Evolutionary conservation across 768 basidiomycete species (phyloP).

Genomic region (Lactarius psammicola): DNA sequence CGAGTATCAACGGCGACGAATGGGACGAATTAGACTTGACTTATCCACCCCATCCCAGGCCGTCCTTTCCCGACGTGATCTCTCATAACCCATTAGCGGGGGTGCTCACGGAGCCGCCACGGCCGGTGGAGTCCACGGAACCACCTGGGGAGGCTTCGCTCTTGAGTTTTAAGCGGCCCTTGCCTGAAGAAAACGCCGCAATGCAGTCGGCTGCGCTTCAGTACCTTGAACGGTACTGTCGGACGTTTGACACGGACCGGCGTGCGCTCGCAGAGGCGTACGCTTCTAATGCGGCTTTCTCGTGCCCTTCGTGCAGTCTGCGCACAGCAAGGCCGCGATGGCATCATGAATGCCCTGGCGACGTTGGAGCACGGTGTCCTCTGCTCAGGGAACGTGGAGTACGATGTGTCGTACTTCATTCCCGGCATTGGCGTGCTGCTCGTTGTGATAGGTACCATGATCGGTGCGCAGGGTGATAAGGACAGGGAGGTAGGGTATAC

Average conservation of each 20-base stretch:
- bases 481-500: slow-evolving; percentile 4
- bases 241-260: slow-evolving; percentile 21
- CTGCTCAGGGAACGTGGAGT: slow-evolving; percentile 13
- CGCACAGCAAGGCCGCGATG: slow-evolving; percentile 15
- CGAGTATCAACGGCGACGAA: slow-evolving; percentile 11
- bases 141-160: background rate
- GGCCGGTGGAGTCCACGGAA: background rate
- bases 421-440: slow-evolving; percentile 15
- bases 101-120: background rate
- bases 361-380: slow-evolving; percentile 9
- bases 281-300: slow-evolving; percentile 17
- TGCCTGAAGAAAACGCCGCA: background rate
- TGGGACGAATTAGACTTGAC: slow-evolving; percentile 19
- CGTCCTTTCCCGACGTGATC: background rate
- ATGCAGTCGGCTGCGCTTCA: slow-evolving; percentile 13
- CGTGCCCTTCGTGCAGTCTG: slow-evolving; percentile 15
- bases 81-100: background rate
- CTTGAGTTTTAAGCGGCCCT: background rate
- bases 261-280: slow-evolving; percentile 16
- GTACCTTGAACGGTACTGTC: slow-evolving; percentile 15
- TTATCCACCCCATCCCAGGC: slow-evolving; percentile 9
- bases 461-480: background rate
- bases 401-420: slow-evolving; percentile 16
- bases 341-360: slow-evolving; percentile 3
- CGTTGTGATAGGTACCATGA: slow-evolving; percentile 13